phyloP scores from a whole-genome alignment of 768 basidiomycete genomes.

The Plicaturopsis crispa region DNA sequence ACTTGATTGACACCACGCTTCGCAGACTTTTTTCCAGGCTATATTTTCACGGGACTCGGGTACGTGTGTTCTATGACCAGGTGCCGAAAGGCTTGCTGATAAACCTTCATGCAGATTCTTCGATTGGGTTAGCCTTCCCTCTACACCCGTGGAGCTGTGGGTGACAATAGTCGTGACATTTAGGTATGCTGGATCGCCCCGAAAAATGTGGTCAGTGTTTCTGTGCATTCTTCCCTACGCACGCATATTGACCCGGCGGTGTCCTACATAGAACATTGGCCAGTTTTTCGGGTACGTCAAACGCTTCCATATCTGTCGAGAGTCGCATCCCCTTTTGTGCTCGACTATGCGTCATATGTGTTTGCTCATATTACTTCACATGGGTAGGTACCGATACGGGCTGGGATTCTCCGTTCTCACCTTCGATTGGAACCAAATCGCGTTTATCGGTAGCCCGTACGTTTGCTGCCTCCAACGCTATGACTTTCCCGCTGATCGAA shows the following conservation, averaged over 20 bases:
- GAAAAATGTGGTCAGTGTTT: slow-evolving; percentile 39
- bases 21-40: slow-evolving; percentile 53
- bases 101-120: slow-evolving; percentile 27
- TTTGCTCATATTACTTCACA: too few species aligned
- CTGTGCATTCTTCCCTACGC: slow-evolving; percentile 6
- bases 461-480: slow-evolving; percentile 14
- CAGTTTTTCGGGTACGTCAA: slow-evolving; percentile 43
- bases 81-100: slow-evolving; percentile 2
- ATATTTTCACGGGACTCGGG: slow-evolving; percentile 53
- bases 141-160: background rate
- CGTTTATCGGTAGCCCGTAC: slow-evolving; percentile 59
- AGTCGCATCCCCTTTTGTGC: background rate
- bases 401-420: slow-evolving; percentile 46
- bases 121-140: slow-evolving; percentile 31
- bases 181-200: slow-evolving; percentile 65
- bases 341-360: background rate
- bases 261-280: slow-evolving; percentile 37
- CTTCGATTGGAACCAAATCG: slow-evolving; percentile 63
- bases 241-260: slow-evolving; percentile 2
- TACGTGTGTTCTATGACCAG: slow-evolving; percentile 10
- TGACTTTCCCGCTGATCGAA: slow-evolving; percentile 6
- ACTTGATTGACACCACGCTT: background rate
- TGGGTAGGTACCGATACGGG: slow-evolving; percentile 35
- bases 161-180: slow-evolving; percentile 15
- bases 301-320: background rate